Conservation (phyloP, 2,329 filamentous ascomycete species). For the Verticillium nonalfalfae region DNA sequence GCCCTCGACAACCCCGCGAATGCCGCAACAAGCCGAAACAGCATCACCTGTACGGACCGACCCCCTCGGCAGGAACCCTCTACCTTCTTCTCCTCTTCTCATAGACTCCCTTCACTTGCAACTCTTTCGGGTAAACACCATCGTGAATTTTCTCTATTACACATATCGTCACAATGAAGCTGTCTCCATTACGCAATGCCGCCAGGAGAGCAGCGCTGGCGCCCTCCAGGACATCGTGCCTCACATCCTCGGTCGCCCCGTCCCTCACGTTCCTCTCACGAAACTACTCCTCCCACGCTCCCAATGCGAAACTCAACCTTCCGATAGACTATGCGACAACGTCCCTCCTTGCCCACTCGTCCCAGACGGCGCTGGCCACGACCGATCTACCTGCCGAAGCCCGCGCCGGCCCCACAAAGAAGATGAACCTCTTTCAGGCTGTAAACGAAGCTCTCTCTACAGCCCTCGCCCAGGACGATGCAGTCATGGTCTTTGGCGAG, state of each 20-base stretch:
- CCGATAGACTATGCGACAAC: constrained; percentile 83
- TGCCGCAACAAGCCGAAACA: constrained; percentile 15
- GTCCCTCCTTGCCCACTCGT: constrained; percentile 72
- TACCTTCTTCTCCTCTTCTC: neutral
- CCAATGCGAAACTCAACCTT: constrained; percentile 67
- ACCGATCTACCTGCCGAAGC: constrained; percentile 63
- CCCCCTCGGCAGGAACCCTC: constrained; percentile 3
- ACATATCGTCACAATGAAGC: constrained; percentile 7
- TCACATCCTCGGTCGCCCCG: constrained; percentile 3
- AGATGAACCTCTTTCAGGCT: constrained; percentile 89
- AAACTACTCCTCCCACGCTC: constrained; percentile 49
- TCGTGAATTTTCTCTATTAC: neutral
- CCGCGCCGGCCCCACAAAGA: constrained; percentile 66
- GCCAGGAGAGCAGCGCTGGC: constrained; percentile 9
- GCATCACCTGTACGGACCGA: constrained; percentile 10
- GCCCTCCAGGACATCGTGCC: neutral
- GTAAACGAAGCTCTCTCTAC: constrained; percentile 85
- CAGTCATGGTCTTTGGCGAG: constrained; percentile 88
- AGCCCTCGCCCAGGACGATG: constrained; percentile 76
- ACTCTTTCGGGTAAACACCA: too few relatives aligned
- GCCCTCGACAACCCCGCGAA: constrained; percentile 9
- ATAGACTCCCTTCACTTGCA: neutral
- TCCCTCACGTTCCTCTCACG: constrained; percentile 11
- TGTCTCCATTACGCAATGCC: constrained; percentile 4
- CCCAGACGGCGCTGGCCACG: constrained; percentile 64